A percentile compares a stretch with the other conserved stretches of the same genome.
These are phyloP conservation scores for Aspergillus sp. DNA, from an alignment of 2,329 filamentous ascomycete species.

Conservation along the genomic window DNA sequence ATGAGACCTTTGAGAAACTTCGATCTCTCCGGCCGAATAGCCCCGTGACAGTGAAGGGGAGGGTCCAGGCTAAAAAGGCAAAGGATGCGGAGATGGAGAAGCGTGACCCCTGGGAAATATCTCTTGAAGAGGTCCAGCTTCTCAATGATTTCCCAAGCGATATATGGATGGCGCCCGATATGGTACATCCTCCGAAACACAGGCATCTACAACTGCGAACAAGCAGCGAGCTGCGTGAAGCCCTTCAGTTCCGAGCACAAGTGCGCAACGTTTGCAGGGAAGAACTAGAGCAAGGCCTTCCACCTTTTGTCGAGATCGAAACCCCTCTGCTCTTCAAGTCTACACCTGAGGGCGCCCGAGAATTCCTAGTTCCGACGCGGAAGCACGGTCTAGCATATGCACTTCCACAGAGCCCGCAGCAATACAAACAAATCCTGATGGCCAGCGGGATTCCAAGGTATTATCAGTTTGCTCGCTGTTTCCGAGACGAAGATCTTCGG, in stretches of 20 bases:
- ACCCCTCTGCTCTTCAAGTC: conserved; percentile 96
- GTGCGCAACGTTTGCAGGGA: conserved; percentile 55
- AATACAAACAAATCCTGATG: conserved; percentile 99
- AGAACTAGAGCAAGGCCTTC: conserved; percentile 55
- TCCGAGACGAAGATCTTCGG: conserved; percentile 89
- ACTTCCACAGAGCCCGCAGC: conserved; percentile 91
- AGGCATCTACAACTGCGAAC: conserved; percentile 85
- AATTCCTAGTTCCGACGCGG: conserved; percentile 90
- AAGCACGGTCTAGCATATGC: conserved; percentile 78
- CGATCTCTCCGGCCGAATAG: conserved; percentile 50
- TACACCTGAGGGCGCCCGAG: conserved; percentile 89
- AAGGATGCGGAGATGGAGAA: conserved; percentile 29
- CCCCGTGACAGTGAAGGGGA: conserved; percentile 56
- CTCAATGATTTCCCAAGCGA: conserved; percentile 74
- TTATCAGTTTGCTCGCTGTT: conserved; percentile 91
- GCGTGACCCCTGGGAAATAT: conserved; percentile 55
- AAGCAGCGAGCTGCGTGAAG: conserved; percentile 63
- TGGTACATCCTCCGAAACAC: conserved; percentile 70
- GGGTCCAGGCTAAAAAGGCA: conserved; percentile 42
- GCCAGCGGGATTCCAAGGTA: conserved; percentile 79
- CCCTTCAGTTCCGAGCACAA: conserved; percentile 69
- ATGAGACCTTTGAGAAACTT: conserved; percentile 40
- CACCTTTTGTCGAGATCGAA: conserved; percentile 73
- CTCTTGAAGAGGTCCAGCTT: conserved; percentile 60
- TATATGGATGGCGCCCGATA: conserved; percentile 73